A percentile compares a stretch with the other conserved stretches of the same genome.
These are phyloP conservation scores for Beauveria bassiana DNA, from an alignment of 2,329 filamentous ascomycete genomes.

Conservation along the genomic window DNA sequence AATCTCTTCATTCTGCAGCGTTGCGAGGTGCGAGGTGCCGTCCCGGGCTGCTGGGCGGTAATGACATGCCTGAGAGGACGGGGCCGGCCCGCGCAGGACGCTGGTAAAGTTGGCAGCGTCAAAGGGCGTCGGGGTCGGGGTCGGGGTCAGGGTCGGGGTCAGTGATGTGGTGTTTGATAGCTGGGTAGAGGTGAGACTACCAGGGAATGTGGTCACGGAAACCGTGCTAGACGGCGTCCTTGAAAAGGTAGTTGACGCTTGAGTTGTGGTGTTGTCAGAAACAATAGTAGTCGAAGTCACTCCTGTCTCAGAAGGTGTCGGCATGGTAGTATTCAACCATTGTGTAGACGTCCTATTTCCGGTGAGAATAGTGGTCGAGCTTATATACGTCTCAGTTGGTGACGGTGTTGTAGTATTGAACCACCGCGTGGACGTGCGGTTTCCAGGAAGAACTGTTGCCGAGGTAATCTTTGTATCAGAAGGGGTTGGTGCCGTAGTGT, in stretches of 20 bases:
- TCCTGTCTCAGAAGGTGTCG: background rate
- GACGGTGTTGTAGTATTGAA: background rate
- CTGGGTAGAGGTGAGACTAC: background rate
- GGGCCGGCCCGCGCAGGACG: constrained; percentile 1
- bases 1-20: constrained; percentile 25
- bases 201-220: background rate
- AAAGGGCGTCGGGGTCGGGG: background rate
- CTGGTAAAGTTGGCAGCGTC: constrained; percentile 6
- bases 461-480: background rate
- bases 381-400: background rate
- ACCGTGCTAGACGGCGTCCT: background rate
- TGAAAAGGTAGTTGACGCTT: background rate
- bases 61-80: constrained; percentile 20
- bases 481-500: background rate
- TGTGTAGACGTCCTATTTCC: background rate
- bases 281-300: background rate
- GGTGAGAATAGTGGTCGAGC: background rate
- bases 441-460: background rate
- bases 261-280: background rate
- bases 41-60: constrained; percentile 18
- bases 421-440: background rate
- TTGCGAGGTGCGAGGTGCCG: constrained; percentile 19
- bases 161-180: background rate
- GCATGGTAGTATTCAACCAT: background rate
- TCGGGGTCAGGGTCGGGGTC: background rate